Base-by-base conservation (phyloP, 2,329 filamentous ascomycete species). In the Trichoderma atrobrunneum region DNA sequence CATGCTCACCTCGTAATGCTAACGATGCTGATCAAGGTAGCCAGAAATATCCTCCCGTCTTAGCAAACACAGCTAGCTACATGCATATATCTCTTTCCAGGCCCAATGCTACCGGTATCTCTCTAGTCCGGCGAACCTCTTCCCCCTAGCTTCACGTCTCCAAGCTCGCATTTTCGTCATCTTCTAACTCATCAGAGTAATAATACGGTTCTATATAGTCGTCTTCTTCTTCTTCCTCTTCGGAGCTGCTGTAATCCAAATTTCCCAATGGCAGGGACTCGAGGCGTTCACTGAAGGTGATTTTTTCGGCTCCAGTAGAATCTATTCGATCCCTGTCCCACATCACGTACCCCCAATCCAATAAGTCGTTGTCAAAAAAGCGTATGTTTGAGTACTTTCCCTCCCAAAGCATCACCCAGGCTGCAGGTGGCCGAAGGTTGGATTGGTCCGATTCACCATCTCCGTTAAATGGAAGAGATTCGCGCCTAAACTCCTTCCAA, bases 301-400 rank as follows among this genome's bases (percentile, higher is more conserved):
- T 43, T 12, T 21, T 65, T 51, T 34, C 63, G 3, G 64, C 57
- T 30, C 59, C 60, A 10, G 56, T 63, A 5, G 51, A 28, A n/a
- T 73, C 39, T 6, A 73, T 32, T 26, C 67, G 68, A 14, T 69
- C 28, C 30, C 62, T 73, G 69, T 74, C 73, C 73, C 72, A 74
- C n/a, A 73, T 54, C 34, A 73, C 43, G 24, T 74, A 74, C 7
- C 73, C 73, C 72, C 72, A 73, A 18, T 5, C 16, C 16, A 43
- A 43, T 43, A 43, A 43, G 39, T 43, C 39, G 39, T 43, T 10
- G 16, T 43, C 39, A 43, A 43, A 43, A 43, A 18, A n/a, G 39
- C 39, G 39, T 43, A 43, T n/a, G 39, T 43, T 43, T n/a, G 39
- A 43, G 39, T 43, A 43, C 39, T 43, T 43, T 43, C 16, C 39